phyloP scores from a whole-genome alignment of 164 flowering plant species.

The Umbilicus rupestris region DNA sequence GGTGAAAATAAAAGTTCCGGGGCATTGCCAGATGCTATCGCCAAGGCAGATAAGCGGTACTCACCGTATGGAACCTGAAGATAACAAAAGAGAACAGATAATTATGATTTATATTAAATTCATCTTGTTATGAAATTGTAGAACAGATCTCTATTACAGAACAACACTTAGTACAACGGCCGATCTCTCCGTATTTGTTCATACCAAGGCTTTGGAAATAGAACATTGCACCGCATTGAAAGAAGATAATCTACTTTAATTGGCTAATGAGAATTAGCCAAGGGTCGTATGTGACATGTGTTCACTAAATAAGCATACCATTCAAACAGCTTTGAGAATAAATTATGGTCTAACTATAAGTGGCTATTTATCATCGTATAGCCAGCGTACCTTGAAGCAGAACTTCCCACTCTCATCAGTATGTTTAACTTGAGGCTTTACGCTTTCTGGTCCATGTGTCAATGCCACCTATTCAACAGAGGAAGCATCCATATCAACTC shows the following conservation, averaged over 20 bases:
- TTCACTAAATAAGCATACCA: neutral
- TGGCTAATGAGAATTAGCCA: too few species aligned
- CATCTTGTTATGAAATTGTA: neutral
- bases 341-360: neutral
- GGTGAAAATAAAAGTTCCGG: conserved; percentile 75
- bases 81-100: neutral
- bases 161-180: neutral
- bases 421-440: conserved; percentile 71
- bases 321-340: neutral
- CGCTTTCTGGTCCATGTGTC: conserved; percentile 90
- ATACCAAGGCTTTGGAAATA: too few species aligned
- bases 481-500: neutral
- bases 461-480: conserved; percentile 57
- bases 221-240: too few species aligned
- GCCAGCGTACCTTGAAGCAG: conserved; percentile 79
- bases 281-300: neutral
- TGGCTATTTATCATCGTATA: neutral
- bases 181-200: too few species aligned
- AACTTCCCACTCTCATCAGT: conserved; percentile 67
- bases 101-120: neutral
- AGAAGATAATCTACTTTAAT: too few species aligned
- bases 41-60: conserved; percentile 76
- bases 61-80: conserved; percentile 80
- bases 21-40: conserved; percentile 48
- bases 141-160: neutral